Evolutionary conservation across 306 rosid genomes (phyloP), one percentile per base, ranked within the genome.

Genomic region (Medicago lupulina): DNA sequence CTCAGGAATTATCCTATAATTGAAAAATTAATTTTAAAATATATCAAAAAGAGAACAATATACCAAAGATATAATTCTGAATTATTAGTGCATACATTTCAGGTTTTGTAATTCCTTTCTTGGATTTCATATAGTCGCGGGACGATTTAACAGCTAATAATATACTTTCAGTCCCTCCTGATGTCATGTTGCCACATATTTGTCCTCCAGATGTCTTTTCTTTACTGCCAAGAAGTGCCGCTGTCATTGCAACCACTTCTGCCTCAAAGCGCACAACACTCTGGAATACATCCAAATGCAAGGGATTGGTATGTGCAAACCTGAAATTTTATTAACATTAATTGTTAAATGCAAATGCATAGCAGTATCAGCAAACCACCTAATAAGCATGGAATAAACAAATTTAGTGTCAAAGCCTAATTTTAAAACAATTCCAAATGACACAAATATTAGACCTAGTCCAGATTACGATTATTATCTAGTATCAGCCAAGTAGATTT

Each of bases 121-220:
- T 92, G 67, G 83, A 72, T 83, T 90, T 91, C 98, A 92, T 94
- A 74, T 86, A 92, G 85, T 94, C 98, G 53, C 98, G 98, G 16
- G 98, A 88, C 65, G 97, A 85, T 79, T 94, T 94, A 79, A 94
- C 88, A 19, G 98, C 97, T 75, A 94, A 78, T 68, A 94, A 73
- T 86, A 94, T 94, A 79, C 98, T 94, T 86, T 94, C 98, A 53
- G 98, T 94, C 86, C 97, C 98, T 60, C 98, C 98, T 3, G 98
- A 94, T 39, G 98, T 94, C 98, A 94, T 94, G 83, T 94, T 94
- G 75, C 98, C 98, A 71, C 98, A 94, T 71, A 92, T 83, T 85
- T 94, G 83, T 67, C 96, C 95, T 78, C 95, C 96, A n/a, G 93
- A 90, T 71, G 83, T 82, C 76, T 87, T 89, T 55, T 85, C 92